phyloP scores from a whole-genome alignment of 495 filamentous ascomycete genomes.

The Penicillium maclennaniae region DNA sequence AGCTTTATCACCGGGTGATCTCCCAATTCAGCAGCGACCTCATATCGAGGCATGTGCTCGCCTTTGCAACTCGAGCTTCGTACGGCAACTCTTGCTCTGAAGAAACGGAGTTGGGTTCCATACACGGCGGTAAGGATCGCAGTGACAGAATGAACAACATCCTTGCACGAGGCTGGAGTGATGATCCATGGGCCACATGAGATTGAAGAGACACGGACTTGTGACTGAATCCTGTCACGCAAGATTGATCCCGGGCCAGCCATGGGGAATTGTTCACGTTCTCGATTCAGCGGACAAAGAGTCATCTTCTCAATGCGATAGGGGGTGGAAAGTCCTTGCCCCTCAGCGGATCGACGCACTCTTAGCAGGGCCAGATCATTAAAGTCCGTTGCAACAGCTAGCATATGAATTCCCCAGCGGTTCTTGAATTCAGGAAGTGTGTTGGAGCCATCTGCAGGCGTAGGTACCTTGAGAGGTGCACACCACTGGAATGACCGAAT shows the following conservation, averaged over 20 bases:
- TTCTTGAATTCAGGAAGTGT: conserved; percentile 17
- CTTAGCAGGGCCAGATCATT: conserved; percentile 38
- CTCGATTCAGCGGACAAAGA: conserved; percentile 13
- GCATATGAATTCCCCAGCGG: conserved; percentile 41
- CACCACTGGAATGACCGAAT: conserved; percentile 45
- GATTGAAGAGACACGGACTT: conserved; percentile 21
- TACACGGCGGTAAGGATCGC: conserved; percentile 28
- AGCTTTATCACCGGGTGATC: conserved; percentile 15
- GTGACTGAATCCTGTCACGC: conserved; percentile 20
- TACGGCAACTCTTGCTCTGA: conserved; percentile 25
- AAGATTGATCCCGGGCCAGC: conserved; percentile 30
- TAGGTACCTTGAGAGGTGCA: conserved; percentile 29
- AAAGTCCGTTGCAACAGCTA: conserved; percentile 39
- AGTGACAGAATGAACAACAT: conserved; percentile 10
- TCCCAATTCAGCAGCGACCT: conserved; percentile 3
- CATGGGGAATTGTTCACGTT: conserved; percentile 8
- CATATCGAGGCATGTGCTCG: conserved; percentile 1
- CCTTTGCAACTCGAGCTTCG: not conserved
- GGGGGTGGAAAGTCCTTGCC: not conserved
- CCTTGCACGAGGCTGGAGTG: not conserved
- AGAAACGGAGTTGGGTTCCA: conserved; percentile 27
- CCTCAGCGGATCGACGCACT: conserved; percentile 5
- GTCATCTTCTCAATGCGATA: conserved; percentile 28
- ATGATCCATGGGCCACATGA: conserved; percentile 40
- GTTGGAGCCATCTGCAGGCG: not conserved